Evolutionary conservation across 495 filamentous ascomycete genomes (phyloP).

Genomic region (Melanomma pulvis-pyrius): DNA sequence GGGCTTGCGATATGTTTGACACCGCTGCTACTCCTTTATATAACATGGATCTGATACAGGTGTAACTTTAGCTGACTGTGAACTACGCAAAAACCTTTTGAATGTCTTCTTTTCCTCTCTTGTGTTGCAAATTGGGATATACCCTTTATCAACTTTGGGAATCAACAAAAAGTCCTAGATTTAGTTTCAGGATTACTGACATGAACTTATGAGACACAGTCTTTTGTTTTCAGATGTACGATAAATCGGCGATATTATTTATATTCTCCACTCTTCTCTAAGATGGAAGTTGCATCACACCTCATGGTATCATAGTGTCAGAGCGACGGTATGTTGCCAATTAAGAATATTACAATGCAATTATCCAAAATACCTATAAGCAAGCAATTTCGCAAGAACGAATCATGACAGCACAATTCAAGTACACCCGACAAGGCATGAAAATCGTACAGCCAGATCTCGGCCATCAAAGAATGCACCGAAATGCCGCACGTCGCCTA

Average conservation of each 20-base stretch:
- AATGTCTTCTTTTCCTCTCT: not conserved
- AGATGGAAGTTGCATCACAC: not conserved
- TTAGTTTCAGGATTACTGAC: too few species aligned
- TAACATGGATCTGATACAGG: not conserved
- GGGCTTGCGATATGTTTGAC: constrained; percentile 18
- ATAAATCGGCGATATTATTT: not conserved
- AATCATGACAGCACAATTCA: too few species aligned
- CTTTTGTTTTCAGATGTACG: not conserved
- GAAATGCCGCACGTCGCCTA: too few species aligned
- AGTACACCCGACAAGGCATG: too few species aligned
- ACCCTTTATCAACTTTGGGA: too few species aligned
- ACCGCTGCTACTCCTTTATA: not conserved
- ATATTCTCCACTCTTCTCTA: not conserved
- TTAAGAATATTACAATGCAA: not conserved
- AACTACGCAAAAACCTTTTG: not conserved
- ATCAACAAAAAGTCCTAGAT: too few species aligned
- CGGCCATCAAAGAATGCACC: too few species aligned
- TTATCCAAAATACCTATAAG: not conserved
- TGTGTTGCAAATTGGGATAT: too few species aligned
- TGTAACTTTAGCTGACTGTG: not conserved
- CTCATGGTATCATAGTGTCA: not conserved
- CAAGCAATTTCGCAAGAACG: too few species aligned
- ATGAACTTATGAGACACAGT: too few species aligned
- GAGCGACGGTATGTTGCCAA: not conserved
- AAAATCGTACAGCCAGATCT: too few species aligned